Evolutionary conservation across 371 early-diverging fungal species (phyloP).

Genomic region (Apophysomyces sp.): DNA sequence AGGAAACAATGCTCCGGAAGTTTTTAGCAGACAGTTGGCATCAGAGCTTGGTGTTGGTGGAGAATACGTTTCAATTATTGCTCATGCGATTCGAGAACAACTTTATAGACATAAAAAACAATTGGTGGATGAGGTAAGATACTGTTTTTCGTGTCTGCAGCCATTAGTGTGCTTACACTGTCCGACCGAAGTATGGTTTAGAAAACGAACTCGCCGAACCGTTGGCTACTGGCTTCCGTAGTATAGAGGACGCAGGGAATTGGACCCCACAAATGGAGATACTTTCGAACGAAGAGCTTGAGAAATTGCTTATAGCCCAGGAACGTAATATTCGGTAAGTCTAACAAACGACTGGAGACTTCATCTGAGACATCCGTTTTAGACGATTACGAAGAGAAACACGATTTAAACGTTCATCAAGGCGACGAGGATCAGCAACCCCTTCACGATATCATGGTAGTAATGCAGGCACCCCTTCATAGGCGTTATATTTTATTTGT

Average conservation of each 20-base stretch:
- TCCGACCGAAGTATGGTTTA: slow-evolving; percentile 19
- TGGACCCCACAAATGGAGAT: slow-evolving; percentile 85
- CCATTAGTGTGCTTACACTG: background rate
- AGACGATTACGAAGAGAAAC: slow-evolving; percentile 27
- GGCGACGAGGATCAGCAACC: slow-evolving; percentile 18
- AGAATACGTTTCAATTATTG: slow-evolving; percentile 85
- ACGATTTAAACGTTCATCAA: slow-evolving; percentile 21
- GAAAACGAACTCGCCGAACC: slow-evolving; percentile 47
- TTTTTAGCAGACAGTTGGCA: slow-evolving; percentile 77
- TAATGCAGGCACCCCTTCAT: slow-evolving; percentile 17
- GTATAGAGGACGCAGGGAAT: slow-evolving; percentile 63
- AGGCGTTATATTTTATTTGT: background rate
- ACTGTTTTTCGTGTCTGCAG: background rate
- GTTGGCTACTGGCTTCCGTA: slow-evolving; percentile 58
- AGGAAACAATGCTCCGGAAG: slow-evolving; percentile 75
- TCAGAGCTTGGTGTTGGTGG: slow-evolving; percentile 90
- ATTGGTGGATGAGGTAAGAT: slow-evolving; percentile 51
- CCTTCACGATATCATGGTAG: slow-evolving; percentile 13
- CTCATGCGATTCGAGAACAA: slow-evolving; percentile 90
- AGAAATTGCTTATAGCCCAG: slow-evolving; percentile 73
- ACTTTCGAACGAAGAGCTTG: slow-evolving; percentile 79
- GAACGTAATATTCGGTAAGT: slow-evolving; percentile 75
- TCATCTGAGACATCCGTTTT: background rate
- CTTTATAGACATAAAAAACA: slow-evolving; percentile 71
- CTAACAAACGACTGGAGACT: background rate